Evolutionary conservation across 75 land plant species (phyloP), one percentile per base, ranked within the genome.

Genomic region (Cryptomeria japonica): DNA sequence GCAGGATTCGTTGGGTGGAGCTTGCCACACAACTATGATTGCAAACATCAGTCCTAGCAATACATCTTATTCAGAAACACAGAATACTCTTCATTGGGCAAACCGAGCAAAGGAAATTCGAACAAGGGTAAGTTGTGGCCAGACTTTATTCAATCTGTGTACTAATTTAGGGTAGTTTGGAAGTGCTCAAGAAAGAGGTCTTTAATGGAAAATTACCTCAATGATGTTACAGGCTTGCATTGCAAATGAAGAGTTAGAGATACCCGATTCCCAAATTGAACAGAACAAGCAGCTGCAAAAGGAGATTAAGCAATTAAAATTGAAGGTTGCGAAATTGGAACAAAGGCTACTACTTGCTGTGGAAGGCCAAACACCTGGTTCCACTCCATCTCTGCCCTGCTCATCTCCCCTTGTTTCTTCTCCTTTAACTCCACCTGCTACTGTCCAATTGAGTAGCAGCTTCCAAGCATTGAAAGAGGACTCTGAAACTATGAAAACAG

Each of bases 1-100:
- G 41, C 85, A 90, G 91, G 91, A 90, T 77, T 90, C 91, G 5
- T 56, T 89, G 31, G 90, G 90, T 61, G 90, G 90, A 9, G 84
- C 86, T 19, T 90, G 86, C 49, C 86, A 90, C 73, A 90, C 91
- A 68, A 86, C 86, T 19, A 87, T 90, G 86, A 90, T 90, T 78
- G 88, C 88, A 64, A 89, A 89, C 22, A 61, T 89, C 1, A 87
- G 85, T 47, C 88, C 88, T 3, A 85, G 91, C 49, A 68, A 84
- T 72, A 37, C 47, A 16, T 85, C 89, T 16, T 90, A 72, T 72
- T 85, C 76, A 18, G 89, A 90, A 47, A 90, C 91, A 31, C 91
- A 90, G 42, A 90, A 87, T 51, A 87, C 89, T 42, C 64, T 90
- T 10, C 73, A 90, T 49, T 90, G 91, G 91, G 91, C 86, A 53